Evolutionary conservation across 768 basidiomycete genomes (phyloP), one percentile per base, ranked within the genome.

Genomic region (Terana coerulea): DNA sequence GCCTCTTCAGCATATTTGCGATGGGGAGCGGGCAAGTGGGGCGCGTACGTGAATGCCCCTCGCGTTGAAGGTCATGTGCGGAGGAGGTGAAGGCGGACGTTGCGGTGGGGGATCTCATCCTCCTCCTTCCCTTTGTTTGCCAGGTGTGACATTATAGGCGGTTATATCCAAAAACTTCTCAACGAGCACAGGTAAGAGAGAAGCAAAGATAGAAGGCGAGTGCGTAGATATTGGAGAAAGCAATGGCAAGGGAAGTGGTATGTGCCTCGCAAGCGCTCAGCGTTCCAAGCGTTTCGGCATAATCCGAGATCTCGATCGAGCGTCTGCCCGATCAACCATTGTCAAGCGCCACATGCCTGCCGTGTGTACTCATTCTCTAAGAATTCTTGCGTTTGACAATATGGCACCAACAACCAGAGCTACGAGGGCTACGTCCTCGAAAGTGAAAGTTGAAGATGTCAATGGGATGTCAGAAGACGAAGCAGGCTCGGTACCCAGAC

Each of bases 41-140:
- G 51, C 57, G 69, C 82, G 64, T 83, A 89, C 88, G 76, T 87
- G 86, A 59, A 89, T 72, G 52, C 83, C 84, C 60, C 88, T 75
- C 37, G 81, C 80, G 25, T 78, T 67, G 63, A 88, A 88, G 1
- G 85, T 84, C 11, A 80, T 84, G 57, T 90, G 78, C 10, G 74
- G 72, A n/a, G 86, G 85, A 11, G 87, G 87, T 3, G 87, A 85
- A 1, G 84, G 84, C 17, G 81, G 84, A 15, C 78, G 74, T 37
- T 66, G 61, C 21, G 61, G 63, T 22, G 60, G 57, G 61, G 60
- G n/a, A 66, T 58, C 33, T 66, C 65, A 12, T 66, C 65, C n/a
- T 83, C 81, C 57, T 79, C 76, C 61, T 61, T 64, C 2, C 28
- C n/a, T 33, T 24, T 46, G 9, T 19, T 15, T 21, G 10, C 25